These are phyloP conservation scores for Penicillium pancosmium DNA, from an alignment of 495 filamentous ascomycete species.

Conservation along the genomic window DNA sequence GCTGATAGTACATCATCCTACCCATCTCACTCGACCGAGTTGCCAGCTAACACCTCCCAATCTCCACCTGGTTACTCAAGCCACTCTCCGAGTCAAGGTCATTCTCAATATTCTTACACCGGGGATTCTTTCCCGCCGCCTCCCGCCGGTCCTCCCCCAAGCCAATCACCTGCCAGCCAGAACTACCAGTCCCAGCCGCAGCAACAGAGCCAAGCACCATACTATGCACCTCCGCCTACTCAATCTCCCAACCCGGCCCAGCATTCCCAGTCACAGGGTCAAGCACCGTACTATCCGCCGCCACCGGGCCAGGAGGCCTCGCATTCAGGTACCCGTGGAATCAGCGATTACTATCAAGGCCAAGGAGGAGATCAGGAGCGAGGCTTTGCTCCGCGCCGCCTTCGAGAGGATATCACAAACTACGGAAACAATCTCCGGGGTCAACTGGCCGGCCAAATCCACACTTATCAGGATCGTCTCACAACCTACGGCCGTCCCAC, in stretches of 20 bases:
- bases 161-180: constrained; percentile 32
- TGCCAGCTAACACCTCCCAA: not conserved
- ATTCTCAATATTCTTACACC: constrained; percentile 36
- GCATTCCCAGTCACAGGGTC: constrained; percentile 18
- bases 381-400: constrained; percentile 33
- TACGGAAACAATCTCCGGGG: constrained; percentile 44
- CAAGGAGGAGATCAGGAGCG: constrained; percentile 37
- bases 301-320: constrained; percentile 40
- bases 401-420: constrained; percentile 39
- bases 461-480: constrained; percentile 49
- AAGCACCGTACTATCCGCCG: constrained; percentile 31
- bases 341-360: constrained; percentile 39
- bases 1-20: constrained; percentile 3
- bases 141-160: constrained; percentile 38
- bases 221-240: constrained; percentile 13
- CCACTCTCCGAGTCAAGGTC: constrained; percentile 11
- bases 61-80: constrained; percentile 9
- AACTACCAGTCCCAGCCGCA: constrained; percentile 25
- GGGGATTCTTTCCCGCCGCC: constrained; percentile 51
- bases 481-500: constrained; percentile 29
- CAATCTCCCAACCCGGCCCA: constrained; percentile 6
- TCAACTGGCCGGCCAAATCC: constrained; percentile 50
- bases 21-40: constrained; percentile 6
- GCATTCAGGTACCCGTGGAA: constrained; percentile 41
- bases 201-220: constrained; percentile 15